Conservation (phyloP, 768 basidiomycete genomes). For the Zangia roseola region DNA sequence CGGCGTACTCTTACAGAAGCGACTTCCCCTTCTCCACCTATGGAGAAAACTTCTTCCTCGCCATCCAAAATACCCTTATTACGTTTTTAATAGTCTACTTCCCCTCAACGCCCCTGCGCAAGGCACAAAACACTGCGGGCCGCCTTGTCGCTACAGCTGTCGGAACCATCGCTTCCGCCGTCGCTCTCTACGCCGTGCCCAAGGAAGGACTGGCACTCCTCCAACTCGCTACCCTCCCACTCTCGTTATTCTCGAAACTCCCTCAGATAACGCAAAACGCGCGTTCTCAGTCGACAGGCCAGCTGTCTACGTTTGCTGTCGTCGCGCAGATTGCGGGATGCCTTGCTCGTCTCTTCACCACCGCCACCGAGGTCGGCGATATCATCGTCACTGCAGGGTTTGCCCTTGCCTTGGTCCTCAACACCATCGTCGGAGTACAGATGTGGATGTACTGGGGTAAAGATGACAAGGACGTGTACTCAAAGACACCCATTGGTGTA, state of each 20-base stretch:
- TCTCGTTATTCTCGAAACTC: conserved; percentile 89
- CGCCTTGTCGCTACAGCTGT: conserved; percentile 32
- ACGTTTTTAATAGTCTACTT: conserved; percentile 83
- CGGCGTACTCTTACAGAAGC: conserved; percentile 83
- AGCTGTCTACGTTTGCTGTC: conserved; percentile 92
- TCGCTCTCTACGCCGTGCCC: conserved; percentile 50
- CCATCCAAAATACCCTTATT: conserved; percentile 84
- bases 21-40: conserved; percentile 95
- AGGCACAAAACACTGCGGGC: conserved; percentile 28
- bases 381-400: conserved; percentile 79
- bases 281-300: conserved; percentile 77
- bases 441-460: conserved; percentile 83
- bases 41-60: conserved; percentile 94
- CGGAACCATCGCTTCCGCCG: conserved; percentile 33
- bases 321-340: conserved; percentile 86
- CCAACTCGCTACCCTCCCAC: conserved; percentile 84
- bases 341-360: conserved; percentile 91
- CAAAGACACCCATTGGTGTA: conserved; percentile 17
- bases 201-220: conserved; percentile 57
- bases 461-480: conserved; percentile 35
- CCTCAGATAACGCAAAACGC: conserved; percentile 90
- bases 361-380: conserved; percentile 86
- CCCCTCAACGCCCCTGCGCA: conserved; percentile 34
- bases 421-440: conserved; percentile 80
- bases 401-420: conserved; percentile 76